Evolutionary conservation across 2,329 filamentous ascomycete species (phyloP), one percentile per base, ranked within the genome.

Genomic region (Lizonia empirigonia): DNA sequence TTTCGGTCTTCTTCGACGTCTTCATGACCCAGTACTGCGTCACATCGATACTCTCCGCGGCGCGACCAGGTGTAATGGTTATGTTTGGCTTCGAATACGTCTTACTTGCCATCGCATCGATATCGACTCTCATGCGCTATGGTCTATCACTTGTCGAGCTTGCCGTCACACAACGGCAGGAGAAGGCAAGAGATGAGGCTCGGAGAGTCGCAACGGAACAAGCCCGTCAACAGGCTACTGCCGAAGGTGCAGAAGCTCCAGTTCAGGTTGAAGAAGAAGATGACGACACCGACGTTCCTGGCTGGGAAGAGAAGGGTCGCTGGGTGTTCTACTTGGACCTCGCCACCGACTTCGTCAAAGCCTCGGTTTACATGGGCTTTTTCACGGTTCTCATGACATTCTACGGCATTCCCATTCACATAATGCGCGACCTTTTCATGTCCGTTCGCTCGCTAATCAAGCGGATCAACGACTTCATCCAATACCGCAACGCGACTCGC

Each of bases 31-130:
- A 82, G 39, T 97, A 96, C 72, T 87, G 89, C 51, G 81, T 96
- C 55, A 84, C 86, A 22, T 90, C 88, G 0, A 92, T 97, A 24
- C 85, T 97, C 40, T 86, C 89, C 50, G 87, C 95, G 69, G 90
- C 93, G 2, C 83, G 89, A n/a, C 91, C 93, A 0, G 94, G 95
- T 52, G 97, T 99, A 89, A 99, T 97, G 91, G 91, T 99, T 57
- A 97, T 99, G 91, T 99, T 99, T 68, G 85, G 95, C 5, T 99
- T 99, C 64, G 94, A 99, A 73, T 97, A 97, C 69, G 92, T 93
- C 29, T 86, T 99, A 34, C 77, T 97, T 53, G 82, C 85, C 2
- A 87, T 95, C 8, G 87, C 86, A 42, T 96, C 93, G 1, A 79
- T 85, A 44, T 91, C 93, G 38, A 96, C 91, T 0, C 82, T 84